phyloP scores from a whole-genome alignment of 2,329 filamentous ascomycete species.

The Nothophaeocryptopus gaeumannii region DNA sequence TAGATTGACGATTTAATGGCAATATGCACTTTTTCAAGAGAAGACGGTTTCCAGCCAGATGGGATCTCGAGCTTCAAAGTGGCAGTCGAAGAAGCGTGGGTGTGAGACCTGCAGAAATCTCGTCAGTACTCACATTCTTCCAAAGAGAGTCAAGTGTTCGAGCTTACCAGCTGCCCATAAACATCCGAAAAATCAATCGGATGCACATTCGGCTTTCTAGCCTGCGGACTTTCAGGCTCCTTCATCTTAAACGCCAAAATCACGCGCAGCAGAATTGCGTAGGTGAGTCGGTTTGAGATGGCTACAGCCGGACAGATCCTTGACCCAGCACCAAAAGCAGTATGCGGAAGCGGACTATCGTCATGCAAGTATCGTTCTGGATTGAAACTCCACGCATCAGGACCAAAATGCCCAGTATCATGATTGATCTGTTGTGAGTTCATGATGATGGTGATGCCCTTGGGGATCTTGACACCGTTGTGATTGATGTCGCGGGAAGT shows the following conservation, averaged over 20 bases:
- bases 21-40: too few species aligned
- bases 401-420: conserved; percentile 5
- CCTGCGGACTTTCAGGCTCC: not conserved
- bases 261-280: conserved; percentile 5
- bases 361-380: conserved; percentile 1
- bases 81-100: conserved; percentile 8
- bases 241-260: conserved; percentile 6
- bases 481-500: not conserved
- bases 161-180: conserved; percentile 5
- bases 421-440: conserved; percentile 8
- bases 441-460: conserved; percentile 8
- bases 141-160: too few species aligned
- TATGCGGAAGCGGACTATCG: conserved; percentile 2
- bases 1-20: too few species aligned
- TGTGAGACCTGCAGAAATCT: conserved; percentile 4
- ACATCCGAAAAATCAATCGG: conserved; percentile 8
- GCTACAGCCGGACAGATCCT: conserved; percentile 8
- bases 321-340: conserved; percentile 3
- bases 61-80: conserved; percentile 8
- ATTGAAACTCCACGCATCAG: conserved; percentile 6
- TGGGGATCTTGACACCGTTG: conserved; percentile 1
- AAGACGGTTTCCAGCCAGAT: not conserved
- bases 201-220: conserved; percentile 1
- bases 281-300: conserved; percentile 6
- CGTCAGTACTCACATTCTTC: not conserved